Percentiles rank a stretch among this genome's conserved stretches.
These are phyloP conservation scores for Haplosporangium gracile DNA, from an alignment of 192 early-diverging fungal genomes.

Conservation along the genomic window DNA sequence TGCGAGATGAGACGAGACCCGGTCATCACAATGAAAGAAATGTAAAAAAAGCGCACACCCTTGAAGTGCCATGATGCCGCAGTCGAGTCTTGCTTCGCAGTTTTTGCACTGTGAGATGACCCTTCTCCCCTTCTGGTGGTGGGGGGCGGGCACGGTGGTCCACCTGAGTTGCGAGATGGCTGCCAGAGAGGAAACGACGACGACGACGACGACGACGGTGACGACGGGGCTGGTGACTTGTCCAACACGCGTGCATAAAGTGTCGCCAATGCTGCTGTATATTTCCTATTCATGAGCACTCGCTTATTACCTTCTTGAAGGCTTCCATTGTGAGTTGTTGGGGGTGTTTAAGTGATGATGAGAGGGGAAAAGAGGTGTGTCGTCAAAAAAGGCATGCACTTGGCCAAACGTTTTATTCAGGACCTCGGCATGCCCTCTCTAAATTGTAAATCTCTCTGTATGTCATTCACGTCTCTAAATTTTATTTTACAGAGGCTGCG, in stretches of 20 bases:
- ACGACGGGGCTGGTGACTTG: background rate
- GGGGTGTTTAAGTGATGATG: slow-evolving; percentile 1
- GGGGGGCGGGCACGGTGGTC: background rate
- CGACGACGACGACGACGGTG: background rate
- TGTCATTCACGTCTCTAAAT: background rate
- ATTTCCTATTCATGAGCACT: background rate
- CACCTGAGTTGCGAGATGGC: background rate
- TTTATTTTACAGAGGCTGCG: background rate
- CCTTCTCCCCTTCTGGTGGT: background rate
- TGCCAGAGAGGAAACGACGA: background rate
- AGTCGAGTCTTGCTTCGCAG: background rate
- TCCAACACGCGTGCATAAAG: background rate
- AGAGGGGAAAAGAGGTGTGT: background rate
- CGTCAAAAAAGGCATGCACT: slow-evolving; percentile 5
- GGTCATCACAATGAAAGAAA: background rate
- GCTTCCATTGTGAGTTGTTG: slow-evolving; percentile 28
- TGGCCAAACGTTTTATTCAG: background rate
- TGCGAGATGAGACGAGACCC: background rate
- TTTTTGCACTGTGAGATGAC: background rate
- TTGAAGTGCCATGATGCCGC: background rate
- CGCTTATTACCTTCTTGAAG: slow-evolving; percentile 35
- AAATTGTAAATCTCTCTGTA: background rate
- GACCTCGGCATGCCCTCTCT: background rate
- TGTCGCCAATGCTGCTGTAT: background rate
- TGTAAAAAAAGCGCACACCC: background rate